Base-by-base conservation (phyloP, 352 stramenopile species). In the Pythium graminicola region DNA sequence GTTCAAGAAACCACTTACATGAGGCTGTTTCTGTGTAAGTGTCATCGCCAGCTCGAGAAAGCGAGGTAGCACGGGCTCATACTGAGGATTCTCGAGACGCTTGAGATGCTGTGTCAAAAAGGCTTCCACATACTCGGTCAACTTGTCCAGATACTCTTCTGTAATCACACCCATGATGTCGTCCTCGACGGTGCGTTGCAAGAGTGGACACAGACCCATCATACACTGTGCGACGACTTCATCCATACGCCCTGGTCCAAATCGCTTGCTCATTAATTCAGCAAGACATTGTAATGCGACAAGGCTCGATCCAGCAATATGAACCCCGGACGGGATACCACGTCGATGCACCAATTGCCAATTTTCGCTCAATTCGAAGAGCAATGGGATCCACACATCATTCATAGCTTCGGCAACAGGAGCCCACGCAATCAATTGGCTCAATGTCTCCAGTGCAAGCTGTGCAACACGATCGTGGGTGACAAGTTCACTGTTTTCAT, bases 61-160 rank as follows among this genome's bases (percentile, higher is more conserved):
- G 57, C 58, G 3, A 6, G 77, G 73, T 19, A 92, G 54, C 19
- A 79, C 64, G 11, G 46, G 44, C 39, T 65, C 54, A 40, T 71
- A 85, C 50, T 66, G 73, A 2, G 72, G 54, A 17, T 84, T 67
- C 53, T 90, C 73, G 22, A 93, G 60, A n/a, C 75, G 65, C 46
- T 81, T 80, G 14, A 93, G 40, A 49, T 93, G 81, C 13, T 86
- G 73, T 10, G 77, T 87, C 28, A 93, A 33, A 46, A 88, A 89
- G 3, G 69, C 41, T 56, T 93, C 76, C 2, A 89, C 75, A 38
- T 88, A 83, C 51, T 75, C 81, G 33, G 72, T 86, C 6, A 93
- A 50, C 56, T 89, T 89, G 65, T 89, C 78, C 31, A 89, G 50
- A 28, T 81, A 89, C 27, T 83, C 65, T 35, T 88, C 71, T 0